Conservation (phyloP, 2,329 filamentous ascomycete species). For the Pyrenochaeta sp. region DNA sequence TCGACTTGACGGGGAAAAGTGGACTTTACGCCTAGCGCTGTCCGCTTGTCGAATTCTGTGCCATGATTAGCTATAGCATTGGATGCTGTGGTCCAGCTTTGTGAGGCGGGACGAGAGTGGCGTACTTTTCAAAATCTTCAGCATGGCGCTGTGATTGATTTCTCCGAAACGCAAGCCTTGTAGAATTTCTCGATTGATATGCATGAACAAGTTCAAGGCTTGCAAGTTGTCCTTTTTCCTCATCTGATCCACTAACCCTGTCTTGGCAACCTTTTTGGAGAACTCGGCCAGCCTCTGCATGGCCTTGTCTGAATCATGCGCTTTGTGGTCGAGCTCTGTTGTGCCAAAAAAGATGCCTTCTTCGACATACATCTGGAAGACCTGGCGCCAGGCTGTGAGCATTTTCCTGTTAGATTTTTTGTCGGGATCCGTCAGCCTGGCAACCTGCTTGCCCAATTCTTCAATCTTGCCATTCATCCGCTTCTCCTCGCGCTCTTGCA, state of each 20-base stretch:
- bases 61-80: slow-evolving; percentile 2
- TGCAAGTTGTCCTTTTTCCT: slow-evolving; percentile 70
- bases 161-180: slow-evolving; percentile 84
- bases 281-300: slow-evolving; percentile 76
- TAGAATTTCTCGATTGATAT: slow-evolving; percentile 78
- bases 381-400: slow-evolving; percentile 77
- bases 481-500: slow-evolving; percentile 73
- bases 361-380: slow-evolving; percentile 84
- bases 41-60: slow-evolving; percentile 85
- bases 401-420: slow-evolving; percentile 69
- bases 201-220: slow-evolving; percentile 74
- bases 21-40: slow-evolving; percentile 73
- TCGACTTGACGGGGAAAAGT: slow-evolving; percentile 68
- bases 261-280: slow-evolving; percentile 69
- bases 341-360: slow-evolving; percentile 84
- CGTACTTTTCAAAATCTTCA: slow-evolving; percentile 85
- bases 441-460: slow-evolving; percentile 70
- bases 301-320: slow-evolving; percentile 71
- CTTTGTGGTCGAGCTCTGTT: slow-evolving; percentile 74
- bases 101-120: background rate
- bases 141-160: slow-evolving; percentile 78
- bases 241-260: slow-evolving; percentile 67
- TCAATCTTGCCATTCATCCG: slow-evolving; percentile 70
- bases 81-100: too few relatives aligned
- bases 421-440: slow-evolving; percentile 70